Evolutionary conservation across 2,329 filamentous ascomycete species (phyloP).

Genomic region (Pestalotiopsis sp.): DNA sequence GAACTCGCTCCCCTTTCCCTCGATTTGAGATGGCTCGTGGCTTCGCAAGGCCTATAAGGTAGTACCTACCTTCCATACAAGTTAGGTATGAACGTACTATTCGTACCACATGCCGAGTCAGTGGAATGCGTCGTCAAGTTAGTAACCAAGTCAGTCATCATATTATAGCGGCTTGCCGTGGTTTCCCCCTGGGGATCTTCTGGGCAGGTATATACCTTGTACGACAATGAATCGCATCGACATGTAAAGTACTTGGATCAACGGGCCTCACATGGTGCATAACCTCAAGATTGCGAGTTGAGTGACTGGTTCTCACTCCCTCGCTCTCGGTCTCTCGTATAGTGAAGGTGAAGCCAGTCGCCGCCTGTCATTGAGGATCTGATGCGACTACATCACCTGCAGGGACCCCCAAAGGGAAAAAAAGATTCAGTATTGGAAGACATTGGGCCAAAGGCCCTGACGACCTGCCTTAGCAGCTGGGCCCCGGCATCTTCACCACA

Average conservation of each 20-base stretch:
- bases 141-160: neutral
- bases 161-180: neutral
- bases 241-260: neutral
- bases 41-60: neutral
- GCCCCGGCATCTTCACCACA: neutral
- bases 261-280: neutral
- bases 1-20: neutral
- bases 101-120: neutral
- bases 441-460: neutral
- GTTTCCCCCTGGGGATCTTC: neutral
- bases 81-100: neutral
- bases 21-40: neutral
- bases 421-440: neutral
- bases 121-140: neutral
- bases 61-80: neutral
- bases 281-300: neutral
- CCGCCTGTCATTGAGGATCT: neutral
- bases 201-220: neutral
- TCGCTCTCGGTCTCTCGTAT: neutral
- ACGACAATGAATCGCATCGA: neutral
- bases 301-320: neutral
- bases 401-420: neutral
- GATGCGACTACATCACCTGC: neutral
- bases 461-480: neutral
- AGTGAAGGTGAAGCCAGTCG: neutral